Base-by-base conservation (phyloP, 225 moss, liverwort and hornwort species). In the Bryum argenteum region DNA sequence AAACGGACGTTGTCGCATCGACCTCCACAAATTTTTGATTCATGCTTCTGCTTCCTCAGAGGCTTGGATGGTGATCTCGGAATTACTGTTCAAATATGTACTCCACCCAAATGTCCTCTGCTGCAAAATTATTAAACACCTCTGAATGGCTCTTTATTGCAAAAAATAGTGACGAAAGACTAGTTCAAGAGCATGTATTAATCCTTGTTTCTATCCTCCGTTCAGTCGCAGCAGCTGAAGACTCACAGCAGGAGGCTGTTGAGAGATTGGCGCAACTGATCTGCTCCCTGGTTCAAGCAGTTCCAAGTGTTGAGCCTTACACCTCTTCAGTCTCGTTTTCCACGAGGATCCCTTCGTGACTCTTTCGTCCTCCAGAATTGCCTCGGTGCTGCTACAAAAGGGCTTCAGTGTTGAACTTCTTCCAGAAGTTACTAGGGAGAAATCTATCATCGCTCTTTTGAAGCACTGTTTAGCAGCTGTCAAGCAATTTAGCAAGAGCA, bases 121-220 rank as follows among this genome's bases (percentile, higher is more conserved):
- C 69, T 65, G 86, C 58, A 89, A 97, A 72, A 80, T 97, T 15
- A 71, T 94, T 38, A 80, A 81, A 79, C 73, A 81, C 65, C 75
- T 97, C 9, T 97, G 90, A n/a, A n/a, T n/a, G 93, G n/a, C 72
- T 82, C 73, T 97, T 90, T 59, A 75, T 94, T 60, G 84, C 85
- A 15, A 84, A 88, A n/a, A 42, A 74, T 24, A 78, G 91, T 81
- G 90, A 87, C 38, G 60, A 68, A 45, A 72, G 52, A 43, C 71
- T n/a, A n/a, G n/a, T n/a, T n/a, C n/a, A n/a, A n/a, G n/a, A n/a
- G n/a, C n/a, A n/a, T n/a, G n/a, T n/a, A 22, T 79, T 78, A 11
- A 75, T 75, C 42, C 80, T 93, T 57, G 70, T 92, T 47, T 81
- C 78, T 67, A 78, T 91, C 41, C 80, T 96, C 61, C 89, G 80